phyloP scores from a whole-genome alignment of 495 filamentous ascomycete genomes.

The Aspergillus steynii region DNA sequence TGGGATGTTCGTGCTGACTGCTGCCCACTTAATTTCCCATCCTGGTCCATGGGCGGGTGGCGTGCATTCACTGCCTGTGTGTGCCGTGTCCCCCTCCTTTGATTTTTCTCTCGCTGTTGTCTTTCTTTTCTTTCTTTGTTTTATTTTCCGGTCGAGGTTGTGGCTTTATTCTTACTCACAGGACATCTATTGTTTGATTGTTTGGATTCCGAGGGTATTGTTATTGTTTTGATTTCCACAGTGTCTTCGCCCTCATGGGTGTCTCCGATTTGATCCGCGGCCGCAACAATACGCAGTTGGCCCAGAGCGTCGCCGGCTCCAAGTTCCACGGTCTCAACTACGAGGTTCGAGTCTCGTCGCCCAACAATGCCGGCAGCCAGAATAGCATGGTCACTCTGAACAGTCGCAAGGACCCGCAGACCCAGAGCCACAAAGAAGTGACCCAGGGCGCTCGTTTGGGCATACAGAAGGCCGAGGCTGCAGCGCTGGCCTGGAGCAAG shows the following conservation, averaged over 20 bases:
- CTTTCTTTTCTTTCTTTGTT: no score
- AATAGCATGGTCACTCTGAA: not conserved
- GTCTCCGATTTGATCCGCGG: constrained; percentile 14
- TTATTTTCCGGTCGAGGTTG: no score
- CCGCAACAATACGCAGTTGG: constrained; percentile 54
- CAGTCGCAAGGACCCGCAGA: not conserved
- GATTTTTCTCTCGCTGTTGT: no score
- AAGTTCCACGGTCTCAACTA: constrained; percentile 9
- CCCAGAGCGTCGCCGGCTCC: constrained; percentile 7
- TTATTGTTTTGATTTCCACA: not conserved
- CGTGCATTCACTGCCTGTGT: no score
- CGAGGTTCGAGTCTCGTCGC: constrained; percentile 4
- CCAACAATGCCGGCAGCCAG: not conserved
- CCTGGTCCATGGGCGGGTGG: no score
- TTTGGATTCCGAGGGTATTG: no score
- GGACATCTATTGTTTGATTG: no score
- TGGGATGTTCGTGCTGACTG: not conserved
- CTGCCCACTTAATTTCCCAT: not conserved
- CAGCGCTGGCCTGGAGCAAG: constrained; percentile 43
- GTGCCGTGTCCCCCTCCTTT: no score
- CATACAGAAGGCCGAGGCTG: constrained; percentile 45
- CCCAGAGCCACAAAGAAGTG: constrained; percentile 10
- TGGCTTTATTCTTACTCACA: no score
- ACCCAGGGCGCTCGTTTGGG: constrained; percentile 33
- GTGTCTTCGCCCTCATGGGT: constrained; percentile 3